Percentiles rank a stretch among this genome's conserved stretches.
Conservation (phyloP, 768 basidiomycete species). For the Pisolithus marmoratus region DNA sequence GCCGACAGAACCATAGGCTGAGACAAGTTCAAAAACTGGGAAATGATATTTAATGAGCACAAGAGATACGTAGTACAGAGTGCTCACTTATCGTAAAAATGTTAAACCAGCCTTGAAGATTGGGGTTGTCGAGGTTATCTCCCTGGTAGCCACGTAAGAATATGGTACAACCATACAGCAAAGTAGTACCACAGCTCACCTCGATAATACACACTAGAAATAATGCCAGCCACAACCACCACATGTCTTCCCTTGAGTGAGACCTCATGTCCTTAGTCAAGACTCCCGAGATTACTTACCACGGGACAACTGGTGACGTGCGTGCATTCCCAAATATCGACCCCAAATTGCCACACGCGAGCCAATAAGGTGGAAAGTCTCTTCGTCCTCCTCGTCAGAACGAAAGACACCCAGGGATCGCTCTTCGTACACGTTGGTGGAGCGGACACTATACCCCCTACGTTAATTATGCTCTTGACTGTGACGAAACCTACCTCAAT, state of each 20-base stretch:
- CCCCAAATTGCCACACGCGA: slow-evolving; percentile 64
- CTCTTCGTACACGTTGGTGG: slow-evolving; percentile 94
- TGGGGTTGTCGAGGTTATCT: slow-evolving; percentile 48
- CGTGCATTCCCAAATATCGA: slow-evolving; percentile 77
- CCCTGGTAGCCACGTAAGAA: slow-evolving; percentile 36
- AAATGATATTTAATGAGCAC: background rate
- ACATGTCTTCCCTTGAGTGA: slow-evolving; percentile 62
- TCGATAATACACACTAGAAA: slow-evolving; percentile 93
- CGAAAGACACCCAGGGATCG: slow-evolving; percentile 78
- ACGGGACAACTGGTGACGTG: slow-evolving; percentile 84
- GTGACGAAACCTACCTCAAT: slow-evolving; percentile 49
- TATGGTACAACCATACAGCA: background rate
- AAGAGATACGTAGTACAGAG: background rate
- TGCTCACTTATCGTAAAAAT: slow-evolving; percentile 72
- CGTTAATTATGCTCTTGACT: background rate
- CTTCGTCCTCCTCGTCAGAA: slow-evolving; percentile 40
- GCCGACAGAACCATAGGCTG: slow-evolving; percentile 86
- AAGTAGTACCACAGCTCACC: slow-evolving; percentile 41
- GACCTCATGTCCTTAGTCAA: background rate
- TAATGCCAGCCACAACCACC: slow-evolving; percentile 85
- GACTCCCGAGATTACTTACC: slow-evolving; percentile 40
- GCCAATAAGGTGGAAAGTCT: slow-evolving; percentile 37
- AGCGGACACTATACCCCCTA: slow-evolving; percentile 58
- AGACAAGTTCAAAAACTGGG: slow-evolving; percentile 80
- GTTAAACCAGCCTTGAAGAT: slow-evolving; percentile 67